phyloP scores from a whole-genome alignment of 2,329 filamentous ascomycete genomes.

The Penicillium fuscoglaucum region DNA sequence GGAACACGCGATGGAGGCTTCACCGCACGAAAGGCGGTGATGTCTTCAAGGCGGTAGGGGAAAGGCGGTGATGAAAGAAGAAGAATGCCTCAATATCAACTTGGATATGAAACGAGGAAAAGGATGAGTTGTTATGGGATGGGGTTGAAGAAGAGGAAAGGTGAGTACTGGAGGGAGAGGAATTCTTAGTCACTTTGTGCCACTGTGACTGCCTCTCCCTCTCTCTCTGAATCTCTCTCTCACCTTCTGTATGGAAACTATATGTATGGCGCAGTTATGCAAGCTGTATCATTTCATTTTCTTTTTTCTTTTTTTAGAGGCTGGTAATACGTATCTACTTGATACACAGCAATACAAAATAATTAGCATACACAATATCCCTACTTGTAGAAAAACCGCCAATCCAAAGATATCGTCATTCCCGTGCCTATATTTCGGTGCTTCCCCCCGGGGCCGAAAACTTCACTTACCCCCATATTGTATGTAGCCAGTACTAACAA shows the following conservation, averaged over 20 bases:
- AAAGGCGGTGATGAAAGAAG: slow-evolving; percentile 25
- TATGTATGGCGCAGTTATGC: slow-evolving; percentile 2
- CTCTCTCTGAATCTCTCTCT: slow-evolving; percentile 5
- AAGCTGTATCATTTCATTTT: not conserved
- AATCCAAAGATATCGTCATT: not conserved
- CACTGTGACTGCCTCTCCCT: slow-evolving; percentile 10
- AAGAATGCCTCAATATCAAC: slow-evolving; percentile 4
- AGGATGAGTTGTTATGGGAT: slow-evolving; percentile 18
- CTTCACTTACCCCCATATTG: not conserved
- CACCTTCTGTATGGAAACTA: slow-evolving; percentile 4
- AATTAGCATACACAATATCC: not conserved
- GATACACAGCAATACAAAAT: not conserved
- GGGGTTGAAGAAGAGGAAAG: slow-evolving; percentile 7
- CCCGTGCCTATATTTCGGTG: not conserved
- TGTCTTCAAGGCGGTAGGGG: slow-evolving; percentile 21
- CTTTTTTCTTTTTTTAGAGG: not conserved
- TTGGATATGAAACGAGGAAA: slow-evolving; percentile 2
- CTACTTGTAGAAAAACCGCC: not conserved
- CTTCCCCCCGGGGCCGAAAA: not conserved
- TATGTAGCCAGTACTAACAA: not conserved
- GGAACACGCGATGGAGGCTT: slow-evolving; percentile 30
- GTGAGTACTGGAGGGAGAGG: slow-evolving; percentile 5
- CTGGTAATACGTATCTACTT: not conserved
- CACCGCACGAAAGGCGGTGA: slow-evolving; percentile 44
- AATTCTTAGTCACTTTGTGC: slow-evolving; percentile 14